phyloP scores from a whole-genome alignment of 1,284 basidiomycete species.

The Rhodotorula sp. region DNA sequence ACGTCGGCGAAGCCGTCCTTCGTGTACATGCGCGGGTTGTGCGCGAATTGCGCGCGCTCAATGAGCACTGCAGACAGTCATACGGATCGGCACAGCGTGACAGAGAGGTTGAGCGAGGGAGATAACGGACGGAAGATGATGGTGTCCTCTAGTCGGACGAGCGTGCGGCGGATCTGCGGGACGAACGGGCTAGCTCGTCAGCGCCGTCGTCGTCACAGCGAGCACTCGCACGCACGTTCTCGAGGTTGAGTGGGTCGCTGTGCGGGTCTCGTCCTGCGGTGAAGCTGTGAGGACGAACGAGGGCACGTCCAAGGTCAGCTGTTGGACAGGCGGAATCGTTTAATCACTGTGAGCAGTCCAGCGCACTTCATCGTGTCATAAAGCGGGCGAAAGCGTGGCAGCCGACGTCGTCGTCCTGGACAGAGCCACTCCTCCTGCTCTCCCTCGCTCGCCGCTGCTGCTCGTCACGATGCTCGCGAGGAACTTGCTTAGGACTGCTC shows the following conservation, averaged over 20 bases:
- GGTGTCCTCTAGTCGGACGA: slow-evolving; percentile 91
- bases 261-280: slow-evolving; percentile 5
- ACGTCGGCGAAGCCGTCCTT: slow-evolving; percentile 60
- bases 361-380: background rate
- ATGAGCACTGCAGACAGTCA: slow-evolving; percentile 62
- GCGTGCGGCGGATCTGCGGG: slow-evolving; percentile 76
- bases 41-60: slow-evolving; percentile 93
- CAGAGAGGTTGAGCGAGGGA: background rate
- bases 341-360: too few relatives aligned
- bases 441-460: background rate
- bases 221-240: slow-evolving; percentile 13
- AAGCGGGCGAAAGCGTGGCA: background rate
- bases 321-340: too few relatives aligned
- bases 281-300: slow-evolving; percentile 15
- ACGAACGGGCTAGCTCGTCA: slow-evolving; percentile 54
- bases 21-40: slow-evolving; percentile 84
- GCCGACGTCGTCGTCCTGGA: background rate
- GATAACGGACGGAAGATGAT: slow-evolving; percentile 77
- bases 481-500: slow-evolving; percentile 11
- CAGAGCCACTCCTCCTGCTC: background rate
- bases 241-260: slow-evolving; percentile 34
- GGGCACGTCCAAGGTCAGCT: background rate
- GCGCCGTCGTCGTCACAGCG: background rate
- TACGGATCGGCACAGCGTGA: background rate
- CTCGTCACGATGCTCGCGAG: slow-evolving; percentile 20